A percentile compares a stretch with the other conserved stretches of the same genome.
Conservation (phyloP, 2,329 filamentous ascomycete genomes). For the Tricladium varicosporioides region DNA sequence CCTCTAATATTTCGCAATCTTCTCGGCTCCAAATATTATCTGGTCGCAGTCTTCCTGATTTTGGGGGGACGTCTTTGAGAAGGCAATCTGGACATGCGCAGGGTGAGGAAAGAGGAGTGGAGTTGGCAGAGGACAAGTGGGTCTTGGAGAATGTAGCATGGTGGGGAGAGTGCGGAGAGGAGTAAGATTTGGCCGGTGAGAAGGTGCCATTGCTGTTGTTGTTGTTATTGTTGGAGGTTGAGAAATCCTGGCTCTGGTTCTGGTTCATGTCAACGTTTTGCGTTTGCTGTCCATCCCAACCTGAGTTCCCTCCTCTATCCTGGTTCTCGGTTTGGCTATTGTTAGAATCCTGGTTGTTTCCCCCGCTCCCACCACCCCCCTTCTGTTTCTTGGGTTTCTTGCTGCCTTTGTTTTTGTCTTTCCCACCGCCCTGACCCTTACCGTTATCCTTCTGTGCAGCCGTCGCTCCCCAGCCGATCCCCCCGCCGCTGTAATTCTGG, state of each 20-base stretch:
- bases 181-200: too few species aligned
- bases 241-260: not conserved
- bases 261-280: not conserved
- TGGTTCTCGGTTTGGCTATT: not conserved
- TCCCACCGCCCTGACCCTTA: not conserved
- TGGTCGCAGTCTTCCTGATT: too few species aligned
- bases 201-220: not conserved
- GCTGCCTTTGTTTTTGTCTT: slow-evolving; percentile 9
- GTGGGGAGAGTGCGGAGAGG: too few species aligned
- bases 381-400: not conserved
- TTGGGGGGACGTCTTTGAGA: too few species aligned
- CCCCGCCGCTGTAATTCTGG: not conserved
- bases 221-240: not conserved
- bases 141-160: too few species aligned
- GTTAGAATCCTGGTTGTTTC: not conserved
- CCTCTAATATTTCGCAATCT: slow-evolving; percentile 31
- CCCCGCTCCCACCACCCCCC: not conserved
- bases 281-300: not conserved
- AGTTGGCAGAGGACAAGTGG: too few species aligned
- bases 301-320: not conserved
- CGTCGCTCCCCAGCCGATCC: not conserved
- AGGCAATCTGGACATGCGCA: too few species aligned
- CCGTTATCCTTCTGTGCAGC: not conserved
- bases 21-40: slow-evolving; percentile 27
- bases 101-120: too few species aligned